phyloP scores from a whole-genome alignment of 352 stramenopile species.

The Saprolegnia diclina region DNA sequence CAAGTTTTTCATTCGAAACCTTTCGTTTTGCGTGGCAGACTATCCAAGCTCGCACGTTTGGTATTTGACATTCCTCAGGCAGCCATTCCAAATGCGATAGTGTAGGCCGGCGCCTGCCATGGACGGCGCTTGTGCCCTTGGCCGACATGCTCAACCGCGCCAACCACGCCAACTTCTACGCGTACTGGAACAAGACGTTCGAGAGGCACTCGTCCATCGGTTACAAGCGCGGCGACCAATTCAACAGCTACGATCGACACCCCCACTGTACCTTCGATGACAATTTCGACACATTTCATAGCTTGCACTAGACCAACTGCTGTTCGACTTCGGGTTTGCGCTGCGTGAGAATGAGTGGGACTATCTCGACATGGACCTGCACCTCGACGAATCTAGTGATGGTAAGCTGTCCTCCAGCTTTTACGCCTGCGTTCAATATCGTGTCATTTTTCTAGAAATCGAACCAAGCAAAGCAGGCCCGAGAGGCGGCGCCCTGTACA shows the following conservation, averaged over 20 bases:
- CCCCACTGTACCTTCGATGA: conserved; percentile 43
- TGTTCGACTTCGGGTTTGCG: conserved; percentile 90
- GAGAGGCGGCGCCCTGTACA: no score
- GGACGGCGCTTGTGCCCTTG: conserved; percentile 88
- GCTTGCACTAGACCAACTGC: conserved; percentile 45
- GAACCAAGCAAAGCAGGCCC: no score
- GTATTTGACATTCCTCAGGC: neutral
- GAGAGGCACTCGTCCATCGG: conserved; percentile 59
- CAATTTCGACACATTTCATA: neutral
- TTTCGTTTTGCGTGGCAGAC: conserved; percentile 86
- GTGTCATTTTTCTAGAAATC: no score
- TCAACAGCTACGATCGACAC: conserved; percentile 88
- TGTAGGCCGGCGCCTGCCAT: conserved; percentile 67
- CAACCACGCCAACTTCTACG: conserved; percentile 88
- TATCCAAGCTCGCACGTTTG: conserved; percentile 88
- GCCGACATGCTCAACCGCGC: conserved; percentile 89
- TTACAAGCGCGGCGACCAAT: conserved; percentile 59
- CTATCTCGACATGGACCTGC: conserved; percentile 48
- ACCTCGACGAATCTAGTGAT: no score
- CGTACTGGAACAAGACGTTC: conserved; percentile 66
- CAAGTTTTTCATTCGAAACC: conserved; percentile 34
- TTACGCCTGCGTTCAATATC: no score
- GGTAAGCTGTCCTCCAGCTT: no score
- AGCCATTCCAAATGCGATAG: neutral
- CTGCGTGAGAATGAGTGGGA: conserved; percentile 88